Base-by-base conservation (phyloP, 2,329 filamentous ascomycete species). In the Pseudopithomyces maydicus region DNA sequence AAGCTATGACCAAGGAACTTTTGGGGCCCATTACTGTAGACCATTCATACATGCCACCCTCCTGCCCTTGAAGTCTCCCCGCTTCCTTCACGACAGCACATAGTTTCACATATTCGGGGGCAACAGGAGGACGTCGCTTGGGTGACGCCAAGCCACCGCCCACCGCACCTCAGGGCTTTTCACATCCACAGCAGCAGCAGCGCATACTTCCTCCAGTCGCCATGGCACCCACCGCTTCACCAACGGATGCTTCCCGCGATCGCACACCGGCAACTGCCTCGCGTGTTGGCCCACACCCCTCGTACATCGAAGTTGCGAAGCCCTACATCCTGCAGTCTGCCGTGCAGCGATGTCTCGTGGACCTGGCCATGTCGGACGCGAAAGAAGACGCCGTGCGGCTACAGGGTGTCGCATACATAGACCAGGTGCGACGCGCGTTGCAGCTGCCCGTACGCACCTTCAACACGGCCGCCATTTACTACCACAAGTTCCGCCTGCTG, bases 391-490 rank as follows among this genome's bases (percentile, higher is more conserved):
- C 80, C 59, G 87, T 91, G 63, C 88, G 94, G 51, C 79, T 98
- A 43, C 91, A 95, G 69, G 95, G 94, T 17, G 89, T 97, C 10
- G 86, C 91, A 57, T 90, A 94, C 82, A 94, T 99, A 60, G 91
- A 97, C 70, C 90, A 88, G 59, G 90, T 96, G 41, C 85, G 94
- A 46, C 87, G 88, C 67, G 85, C 86, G 20, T 81, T 99, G 49
- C 89, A 91, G 65, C 79, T 99, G 44, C 95, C 95, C 1, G 88
- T 97, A 22, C 89, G 91, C 58, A 98, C 95, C 0, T 97, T 92
- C 76, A 91, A 94, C 66, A 96, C 94, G 0, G 95, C 95, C 0
- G 92, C 90, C 61, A 88, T 90, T 15, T 97, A 97, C 74, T 99
- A 93, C 73, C 94, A 98, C 81, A 92, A 92, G 66, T 97, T 97